These are phyloP conservation scores for Coleophoma eucalyptorum DNA, from an alignment of 2,329 filamentous ascomycete species.

Conservation along the genomic window DNA sequence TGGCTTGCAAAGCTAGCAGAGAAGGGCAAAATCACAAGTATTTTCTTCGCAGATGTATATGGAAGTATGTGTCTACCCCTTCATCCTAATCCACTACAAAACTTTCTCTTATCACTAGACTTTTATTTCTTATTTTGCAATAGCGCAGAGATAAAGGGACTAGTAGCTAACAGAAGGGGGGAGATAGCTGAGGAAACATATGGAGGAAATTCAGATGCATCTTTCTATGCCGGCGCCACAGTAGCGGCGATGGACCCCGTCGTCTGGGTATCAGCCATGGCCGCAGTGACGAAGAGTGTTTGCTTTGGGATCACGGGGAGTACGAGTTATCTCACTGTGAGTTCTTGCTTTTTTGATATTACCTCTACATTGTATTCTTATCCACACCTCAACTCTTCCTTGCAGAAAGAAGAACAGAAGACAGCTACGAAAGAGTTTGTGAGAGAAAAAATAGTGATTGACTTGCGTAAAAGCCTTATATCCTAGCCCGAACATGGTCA, in stretches of 20 bases:
- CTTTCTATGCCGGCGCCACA: constrained; percentile 60
- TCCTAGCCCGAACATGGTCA: constrained; percentile 57
- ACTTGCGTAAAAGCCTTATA: constrained; percentile 45
- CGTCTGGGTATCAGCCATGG: constrained; percentile 52
- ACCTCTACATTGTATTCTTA: constrained; percentile 30
- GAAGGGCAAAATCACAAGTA: constrained; percentile 56
- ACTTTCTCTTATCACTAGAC: background rate
- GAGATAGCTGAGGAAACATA: constrained; percentile 52
- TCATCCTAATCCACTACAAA: background rate
- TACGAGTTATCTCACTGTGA: constrained; percentile 46
- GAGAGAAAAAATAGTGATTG: too few relatives aligned
- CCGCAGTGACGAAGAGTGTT: constrained; percentile 56
- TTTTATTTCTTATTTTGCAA: background rate
- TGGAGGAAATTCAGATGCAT: constrained; percentile 56
- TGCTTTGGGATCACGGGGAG: constrained; percentile 66
- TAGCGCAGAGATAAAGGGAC: background rate
- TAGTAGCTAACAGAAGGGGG: too few relatives aligned
- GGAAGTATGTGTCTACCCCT: background rate
- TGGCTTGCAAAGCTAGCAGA: constrained; percentile 53
- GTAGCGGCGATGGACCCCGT: constrained; percentile 55
- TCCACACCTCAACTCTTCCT: constrained; percentile 27
- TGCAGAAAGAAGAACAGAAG: too few relatives aligned
- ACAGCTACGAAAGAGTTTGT: too few relatives aligned
- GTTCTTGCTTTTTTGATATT: constrained; percentile 35
- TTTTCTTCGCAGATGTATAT: constrained; percentile 63